Percentiles rank a stretch among this genome's conserved stretches.
phyloP scores from a whole-genome alignment of 768 basidiomycete species.

The Mycena galopus region DNA sequence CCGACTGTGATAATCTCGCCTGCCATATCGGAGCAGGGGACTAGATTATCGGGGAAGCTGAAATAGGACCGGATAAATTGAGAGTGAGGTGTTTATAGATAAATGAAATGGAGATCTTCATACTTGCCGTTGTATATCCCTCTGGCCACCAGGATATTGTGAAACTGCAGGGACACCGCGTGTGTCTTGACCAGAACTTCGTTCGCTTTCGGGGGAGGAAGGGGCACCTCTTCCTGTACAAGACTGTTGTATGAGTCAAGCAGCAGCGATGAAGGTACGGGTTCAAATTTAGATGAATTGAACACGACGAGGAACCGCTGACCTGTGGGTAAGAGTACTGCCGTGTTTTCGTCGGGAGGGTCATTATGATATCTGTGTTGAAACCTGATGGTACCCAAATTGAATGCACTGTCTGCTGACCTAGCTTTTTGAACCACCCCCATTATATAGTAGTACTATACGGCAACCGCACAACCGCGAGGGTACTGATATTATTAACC shows the following conservation, averaged over 20 bases:
- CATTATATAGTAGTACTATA: too few species aligned
- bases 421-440: too few species aligned
- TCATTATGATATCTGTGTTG: too few species aligned
- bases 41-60: constrained; percentile 36
- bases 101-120: background rate
- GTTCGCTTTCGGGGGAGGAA: background rate
- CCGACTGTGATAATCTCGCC: too few species aligned
- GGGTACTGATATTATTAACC: too few species aligned
- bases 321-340: constrained; percentile 1
- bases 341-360: background rate
- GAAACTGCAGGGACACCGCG: constrained; percentile 52
- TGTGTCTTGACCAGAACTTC: background rate
- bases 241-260: background rate
- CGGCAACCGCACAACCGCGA: too few species aligned
- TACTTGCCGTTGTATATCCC: constrained; percentile 53
- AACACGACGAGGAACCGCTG: too few species aligned
- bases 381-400: too few species aligned
- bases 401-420: too few species aligned
- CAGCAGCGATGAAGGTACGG: background rate
- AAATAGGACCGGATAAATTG: background rate
- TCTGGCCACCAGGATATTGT: constrained; percentile 61
- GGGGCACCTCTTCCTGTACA: background rate
- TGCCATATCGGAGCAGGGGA: too few species aligned
- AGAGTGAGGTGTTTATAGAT: background rate
- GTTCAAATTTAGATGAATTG: too few species aligned